A percentile compares a stretch with the other conserved stretches of the same genome.
phyloP scores from a whole-genome alignment of 2,329 filamentous ascomycete species.

The Xylaria digitata region DNA sequence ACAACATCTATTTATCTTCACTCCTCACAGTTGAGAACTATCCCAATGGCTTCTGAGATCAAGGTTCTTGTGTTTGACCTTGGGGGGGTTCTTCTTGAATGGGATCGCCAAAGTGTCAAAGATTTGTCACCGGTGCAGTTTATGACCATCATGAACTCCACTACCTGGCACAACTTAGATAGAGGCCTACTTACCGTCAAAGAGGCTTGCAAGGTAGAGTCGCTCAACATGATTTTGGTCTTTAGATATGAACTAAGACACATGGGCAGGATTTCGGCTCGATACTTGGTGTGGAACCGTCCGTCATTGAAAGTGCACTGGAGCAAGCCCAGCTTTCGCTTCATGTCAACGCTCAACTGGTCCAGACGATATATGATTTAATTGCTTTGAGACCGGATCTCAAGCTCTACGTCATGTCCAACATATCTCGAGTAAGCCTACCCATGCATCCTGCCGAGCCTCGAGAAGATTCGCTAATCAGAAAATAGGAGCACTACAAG shows the following conservation, averaged over 20 bases:
- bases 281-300: background rate
- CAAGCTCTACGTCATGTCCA: conserved; percentile 43
- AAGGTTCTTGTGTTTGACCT: conserved; percentile 41
- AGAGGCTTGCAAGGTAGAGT: conserved; percentile 22
- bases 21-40: too few species aligned
- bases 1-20: too few species aligned
- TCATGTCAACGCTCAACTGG: conserved; percentile 15
- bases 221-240: too few species aligned
- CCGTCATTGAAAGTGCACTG: background rate
- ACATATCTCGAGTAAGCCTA: conserved; percentile 38
- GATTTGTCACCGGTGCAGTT: conserved; percentile 32
- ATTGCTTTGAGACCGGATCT: conserved; percentile 27
- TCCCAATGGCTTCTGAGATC: conserved; percentile 26
- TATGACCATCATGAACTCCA: conserved; percentile 37
- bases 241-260: too few species aligned
- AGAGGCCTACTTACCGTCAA: conserved; percentile 33
- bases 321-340: conserved; percentile 17
- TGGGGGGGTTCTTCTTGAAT: conserved; percentile 39
- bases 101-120: conserved; percentile 32
- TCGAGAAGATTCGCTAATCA: too few species aligned
- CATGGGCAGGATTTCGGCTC: background rate
- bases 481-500: too few species aligned
- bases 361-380: conserved; percentile 32
- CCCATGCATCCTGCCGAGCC: too few species aligned
- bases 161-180: conserved; percentile 37